phyloP scores from a whole-genome alignment of 2,329 filamentous ascomycete genomes.

The Falciphora oryzae region DNA sequence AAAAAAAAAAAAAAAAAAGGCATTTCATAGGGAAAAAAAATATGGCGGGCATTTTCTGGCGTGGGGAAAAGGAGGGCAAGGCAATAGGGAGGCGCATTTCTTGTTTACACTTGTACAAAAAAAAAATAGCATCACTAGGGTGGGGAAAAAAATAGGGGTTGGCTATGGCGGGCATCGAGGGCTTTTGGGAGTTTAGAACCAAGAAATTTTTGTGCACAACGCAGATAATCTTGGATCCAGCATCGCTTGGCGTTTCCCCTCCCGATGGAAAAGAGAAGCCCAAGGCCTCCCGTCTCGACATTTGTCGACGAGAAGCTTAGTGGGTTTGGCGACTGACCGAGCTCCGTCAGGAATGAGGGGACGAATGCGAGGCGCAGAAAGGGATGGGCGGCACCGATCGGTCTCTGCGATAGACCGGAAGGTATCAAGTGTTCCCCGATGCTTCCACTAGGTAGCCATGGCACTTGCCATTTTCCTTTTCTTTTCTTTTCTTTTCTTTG shows the following conservation, averaged over 20 bases:
- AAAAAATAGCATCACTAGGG: background rate
- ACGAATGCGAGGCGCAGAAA: background rate
- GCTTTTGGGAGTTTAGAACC: background rate
- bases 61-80: background rate
- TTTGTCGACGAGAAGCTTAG: too few species aligned
- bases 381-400: background rate
- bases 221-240: background rate
- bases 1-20: too few species aligned
- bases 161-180: background rate
- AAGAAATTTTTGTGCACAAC: background rate
- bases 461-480: background rate
- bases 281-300: background rate
- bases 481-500: background rate
- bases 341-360: background rate
- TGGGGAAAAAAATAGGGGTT: background rate
- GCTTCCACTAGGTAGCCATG: too few species aligned
- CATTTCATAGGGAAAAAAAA: background rate
- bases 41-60: background rate
- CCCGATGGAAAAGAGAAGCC: too few species aligned
- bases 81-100: background rate
- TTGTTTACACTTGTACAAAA: background rate
- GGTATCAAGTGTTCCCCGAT: too few species aligned
- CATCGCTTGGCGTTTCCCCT: background rate
- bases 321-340: background rate
- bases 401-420: background rate